Evolutionary conservation across 192 early-diverging fungal species (phyloP).

Genomic region (Podila epigama): DNA sequence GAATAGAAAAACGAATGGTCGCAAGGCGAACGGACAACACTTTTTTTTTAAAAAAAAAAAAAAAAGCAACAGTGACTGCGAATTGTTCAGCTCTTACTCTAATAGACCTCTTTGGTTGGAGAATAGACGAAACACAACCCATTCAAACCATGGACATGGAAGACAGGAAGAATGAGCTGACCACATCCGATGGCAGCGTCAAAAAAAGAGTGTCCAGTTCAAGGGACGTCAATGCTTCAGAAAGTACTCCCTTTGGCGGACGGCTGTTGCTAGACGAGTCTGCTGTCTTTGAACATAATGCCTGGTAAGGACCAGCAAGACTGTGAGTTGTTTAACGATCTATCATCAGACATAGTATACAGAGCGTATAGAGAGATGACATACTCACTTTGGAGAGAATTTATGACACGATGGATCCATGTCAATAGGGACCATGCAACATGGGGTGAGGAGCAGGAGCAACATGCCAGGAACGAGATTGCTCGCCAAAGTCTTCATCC

Average conservation of each 20-base stretch:
- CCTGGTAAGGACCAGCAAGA: slow-evolving; percentile 15
- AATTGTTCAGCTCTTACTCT: not conserved
- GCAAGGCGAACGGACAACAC: not conserved
- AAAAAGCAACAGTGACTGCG: slow-evolving; percentile 34
- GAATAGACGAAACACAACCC: not conserved
- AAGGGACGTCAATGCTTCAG: slow-evolving; percentile 35
- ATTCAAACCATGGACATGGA: not conserved
- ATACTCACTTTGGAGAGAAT: not conserved
- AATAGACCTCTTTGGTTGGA: not conserved
- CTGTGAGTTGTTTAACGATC: not conserved
- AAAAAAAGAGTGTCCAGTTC: slow-evolving; percentile 41
- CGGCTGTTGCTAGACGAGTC: slow-evolving; percentile 36
- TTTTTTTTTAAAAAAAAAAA: slow-evolving; percentile 7
- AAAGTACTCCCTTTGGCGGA: slow-evolving; percentile 22
- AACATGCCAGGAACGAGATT: slow-evolving; percentile 78
- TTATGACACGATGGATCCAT: not conserved
- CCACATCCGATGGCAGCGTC: slow-evolving; percentile 2
- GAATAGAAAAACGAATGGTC: not conserved
- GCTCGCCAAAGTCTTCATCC: slow-evolving; percentile 72
- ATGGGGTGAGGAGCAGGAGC: slow-evolving; percentile 85
- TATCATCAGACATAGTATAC: too few relatives aligned
- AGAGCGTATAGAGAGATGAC: not conserved
- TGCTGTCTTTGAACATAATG: slow-evolving; percentile 45
- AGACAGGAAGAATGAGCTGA: not conserved
- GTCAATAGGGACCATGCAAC: slow-evolving; percentile 89